These are phyloP conservation scores for Lactarius psammicola DNA, from an alignment of 768 basidiomycete species.

Conservation along the genomic window DNA sequence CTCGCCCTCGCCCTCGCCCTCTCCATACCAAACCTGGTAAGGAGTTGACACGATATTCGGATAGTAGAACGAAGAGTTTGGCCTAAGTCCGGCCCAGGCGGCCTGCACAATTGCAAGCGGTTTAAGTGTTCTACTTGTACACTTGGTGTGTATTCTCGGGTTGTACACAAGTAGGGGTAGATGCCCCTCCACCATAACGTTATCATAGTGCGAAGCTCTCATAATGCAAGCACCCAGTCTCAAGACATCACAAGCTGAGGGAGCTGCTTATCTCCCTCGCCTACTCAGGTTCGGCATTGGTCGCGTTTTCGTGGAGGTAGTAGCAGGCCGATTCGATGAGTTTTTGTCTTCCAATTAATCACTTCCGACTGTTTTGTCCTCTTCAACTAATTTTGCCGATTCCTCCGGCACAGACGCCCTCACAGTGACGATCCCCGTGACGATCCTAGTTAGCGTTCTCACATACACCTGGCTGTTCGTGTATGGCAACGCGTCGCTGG, in stretches of 20 bases:
- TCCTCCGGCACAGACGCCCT: constrained; percentile 53
- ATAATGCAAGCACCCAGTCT: constrained; percentile 53
- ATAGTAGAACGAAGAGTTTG: too few species aligned
- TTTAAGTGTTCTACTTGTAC: too few species aligned
- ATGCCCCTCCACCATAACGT: not conserved
- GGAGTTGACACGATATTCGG: too few species aligned
- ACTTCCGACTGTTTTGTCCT: not conserved
- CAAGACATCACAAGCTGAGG: constrained; percentile 52
- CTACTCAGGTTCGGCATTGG: constrained; percentile 68
- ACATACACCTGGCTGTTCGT: constrained; percentile 74
- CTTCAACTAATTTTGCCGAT: not conserved
- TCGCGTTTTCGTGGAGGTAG: constrained; percentile 52
- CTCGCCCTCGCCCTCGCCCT: too few species aligned
- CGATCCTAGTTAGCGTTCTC: constrained; percentile 50
- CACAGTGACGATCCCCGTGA: constrained; percentile 71
- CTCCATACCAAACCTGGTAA: too few species aligned
- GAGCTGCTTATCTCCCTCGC: constrained; percentile 64
- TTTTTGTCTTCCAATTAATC: not conserved
- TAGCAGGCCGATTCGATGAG: constrained; percentile 58
- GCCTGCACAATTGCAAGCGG: too few species aligned
- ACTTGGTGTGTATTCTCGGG: too few species aligned
- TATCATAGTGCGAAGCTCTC: constrained; percentile 50
- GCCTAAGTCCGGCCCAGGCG: too few species aligned
- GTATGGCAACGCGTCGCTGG: constrained; percentile 41
- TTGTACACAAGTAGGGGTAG: constrained; percentile 31